Evolutionary conservation across 306 rosid genomes (phyloP).

Genomic region (Leucaena leucocephala): DNA sequence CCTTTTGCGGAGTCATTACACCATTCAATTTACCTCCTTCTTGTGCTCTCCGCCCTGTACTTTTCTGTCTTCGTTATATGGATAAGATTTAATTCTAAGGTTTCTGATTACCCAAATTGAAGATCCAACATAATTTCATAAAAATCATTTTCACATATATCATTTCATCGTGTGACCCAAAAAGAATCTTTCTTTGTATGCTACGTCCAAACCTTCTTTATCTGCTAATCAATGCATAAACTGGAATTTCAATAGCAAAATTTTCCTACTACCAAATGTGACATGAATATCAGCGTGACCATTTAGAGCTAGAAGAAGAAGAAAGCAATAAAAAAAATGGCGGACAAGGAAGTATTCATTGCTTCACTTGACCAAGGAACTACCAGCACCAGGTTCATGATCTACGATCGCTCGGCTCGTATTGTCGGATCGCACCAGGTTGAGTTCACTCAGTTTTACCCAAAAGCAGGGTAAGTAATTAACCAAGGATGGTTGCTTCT

Average conservation of each 20-base stretch:
- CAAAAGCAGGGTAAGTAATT: constrained; percentile 68
- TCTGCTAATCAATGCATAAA: not conserved
- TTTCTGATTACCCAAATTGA: not conserved
- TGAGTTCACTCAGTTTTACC: constrained; percentile 89
- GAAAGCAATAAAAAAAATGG: constrained; percentile 30
- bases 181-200: not conserved
- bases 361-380: constrained; percentile 93
- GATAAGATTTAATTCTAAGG: too few relatives aligned
- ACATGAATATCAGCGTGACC: not conserved
- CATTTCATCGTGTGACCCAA: not conserved
- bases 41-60: not conserved
- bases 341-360: constrained; percentile 51
- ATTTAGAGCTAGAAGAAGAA: constrained; percentile 3
- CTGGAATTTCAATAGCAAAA: not conserved
- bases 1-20: not conserved
- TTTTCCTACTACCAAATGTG: not conserved
- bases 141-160: not conserved
- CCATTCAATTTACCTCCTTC: not conserved
- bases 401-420: constrained; percentile 58
- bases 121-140: not conserved
- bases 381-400: constrained; percentile 80
- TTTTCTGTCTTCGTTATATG: too few relatives aligned
- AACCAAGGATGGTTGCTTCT: not conserved
- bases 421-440: constrained; percentile 74
- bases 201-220: not conserved